Conservation (phyloP, 352 stramenopile species). For the Globisporangium splendens region DNA sequence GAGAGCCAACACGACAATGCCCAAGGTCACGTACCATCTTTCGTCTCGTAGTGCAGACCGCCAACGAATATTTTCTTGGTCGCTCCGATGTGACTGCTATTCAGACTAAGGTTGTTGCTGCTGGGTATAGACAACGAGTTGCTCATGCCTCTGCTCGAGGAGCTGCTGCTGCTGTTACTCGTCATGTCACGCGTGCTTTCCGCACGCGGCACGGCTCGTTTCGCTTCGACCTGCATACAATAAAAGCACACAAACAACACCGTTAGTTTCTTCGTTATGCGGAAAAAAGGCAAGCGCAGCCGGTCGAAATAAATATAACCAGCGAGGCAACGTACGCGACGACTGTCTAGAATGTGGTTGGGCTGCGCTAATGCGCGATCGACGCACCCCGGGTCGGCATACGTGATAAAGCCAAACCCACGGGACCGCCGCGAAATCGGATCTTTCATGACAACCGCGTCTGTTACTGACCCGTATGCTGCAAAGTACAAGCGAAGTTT, state of each 20-base stretch:
- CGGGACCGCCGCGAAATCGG: slow-evolving; percentile 88
- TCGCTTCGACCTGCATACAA: slow-evolving; percentile 80
- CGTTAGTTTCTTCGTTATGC: slow-evolving; percentile 1
- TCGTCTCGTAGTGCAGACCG: slow-evolving; percentile 92
- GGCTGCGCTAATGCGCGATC: slow-evolving; percentile 86
- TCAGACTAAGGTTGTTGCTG: slow-evolving; percentile 37
- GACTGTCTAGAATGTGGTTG: slow-evolving; percentile 89
- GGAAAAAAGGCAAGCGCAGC: not conserved
- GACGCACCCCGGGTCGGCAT: slow-evolving; percentile 83
- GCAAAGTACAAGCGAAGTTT: slow-evolving; percentile 90
- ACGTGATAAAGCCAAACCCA: slow-evolving; percentile 94
- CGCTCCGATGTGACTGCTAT: slow-evolving; percentile 49
- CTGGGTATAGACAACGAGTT: slow-evolving; percentile 53
- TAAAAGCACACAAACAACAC: not conserved
- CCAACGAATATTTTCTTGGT: slow-evolving; percentile 93
- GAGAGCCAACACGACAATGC: not conserved
- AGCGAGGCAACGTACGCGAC: slow-evolving; percentile 48
- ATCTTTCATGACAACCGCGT: slow-evolving; percentile 93
- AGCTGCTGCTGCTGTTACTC: slow-evolving; percentile 34
- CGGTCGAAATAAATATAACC: not conserved
- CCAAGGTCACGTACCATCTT: slow-evolving; percentile 68
- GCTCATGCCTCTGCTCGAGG: slow-evolving; percentile 47
- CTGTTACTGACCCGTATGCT: slow-evolving; percentile 84
- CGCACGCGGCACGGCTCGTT: slow-evolving; percentile 86
- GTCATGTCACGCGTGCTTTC: slow-evolving; percentile 76